phyloP scores from a whole-genome alignment of 139 green algal genomes.

The Volvox reticuliferus region DNA sequence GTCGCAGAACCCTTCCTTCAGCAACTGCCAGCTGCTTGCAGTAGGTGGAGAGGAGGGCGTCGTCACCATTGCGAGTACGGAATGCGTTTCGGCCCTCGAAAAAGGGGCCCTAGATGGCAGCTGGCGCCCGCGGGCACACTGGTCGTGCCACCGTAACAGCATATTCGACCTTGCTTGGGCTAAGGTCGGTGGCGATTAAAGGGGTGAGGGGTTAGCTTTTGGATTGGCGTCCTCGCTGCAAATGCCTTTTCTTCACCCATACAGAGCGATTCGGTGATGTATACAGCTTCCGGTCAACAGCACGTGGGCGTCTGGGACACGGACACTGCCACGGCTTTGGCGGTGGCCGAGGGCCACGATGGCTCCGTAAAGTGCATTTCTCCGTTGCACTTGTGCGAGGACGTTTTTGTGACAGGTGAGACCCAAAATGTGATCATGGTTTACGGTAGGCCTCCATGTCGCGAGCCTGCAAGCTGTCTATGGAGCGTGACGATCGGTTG shows the following conservation, averaged over 20 bases:
- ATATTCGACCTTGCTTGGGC: conserved; percentile 89
- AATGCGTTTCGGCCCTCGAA: conserved; percentile 38
- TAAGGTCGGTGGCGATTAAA: conserved; percentile 52
- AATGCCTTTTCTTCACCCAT: not conserved
- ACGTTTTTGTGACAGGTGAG: conserved; percentile 85
- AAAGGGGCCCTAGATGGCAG: conserved; percentile 41
- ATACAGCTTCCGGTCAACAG: conserved; percentile 84
- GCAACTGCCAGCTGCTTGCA: conserved; percentile 69
- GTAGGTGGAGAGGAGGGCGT: conserved; percentile 86
- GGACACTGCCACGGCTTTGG: conserved; percentile 49
- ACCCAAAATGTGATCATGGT: no score
- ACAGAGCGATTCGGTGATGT: conserved; percentile 55
- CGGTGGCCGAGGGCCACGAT: conserved; percentile 70
- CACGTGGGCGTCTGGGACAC: conserved; percentile 80
- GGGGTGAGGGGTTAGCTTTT: no score
- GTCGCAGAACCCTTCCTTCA: not conserved
- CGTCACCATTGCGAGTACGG: conserved; percentile 76
- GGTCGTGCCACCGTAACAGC: conserved; percentile 82
- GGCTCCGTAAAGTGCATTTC: conserved; percentile 82
- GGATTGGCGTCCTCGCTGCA: not conserved
- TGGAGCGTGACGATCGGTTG: no score
- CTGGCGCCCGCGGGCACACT: conserved; percentile 68
- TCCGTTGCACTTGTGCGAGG: conserved; percentile 35
- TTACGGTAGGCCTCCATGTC: no score
- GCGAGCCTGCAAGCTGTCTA: no score